Conservation (phyloP, 208 protist species). For the Trypanosoma platydactyli region DNA sequence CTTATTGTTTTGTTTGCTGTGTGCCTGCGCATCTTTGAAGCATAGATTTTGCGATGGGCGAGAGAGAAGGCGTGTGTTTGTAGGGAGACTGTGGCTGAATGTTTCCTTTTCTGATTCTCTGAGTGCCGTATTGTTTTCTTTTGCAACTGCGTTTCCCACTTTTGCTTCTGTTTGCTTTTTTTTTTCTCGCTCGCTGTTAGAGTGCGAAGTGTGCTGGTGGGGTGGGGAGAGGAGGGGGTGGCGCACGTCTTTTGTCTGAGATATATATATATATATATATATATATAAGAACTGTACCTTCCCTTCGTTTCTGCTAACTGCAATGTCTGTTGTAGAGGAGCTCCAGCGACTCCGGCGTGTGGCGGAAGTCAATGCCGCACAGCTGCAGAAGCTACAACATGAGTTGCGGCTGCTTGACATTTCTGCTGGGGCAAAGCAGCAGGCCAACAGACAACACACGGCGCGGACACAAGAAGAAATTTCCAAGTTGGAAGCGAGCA, state of each 20-base stretch:
- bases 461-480: conserved; percentile 4
- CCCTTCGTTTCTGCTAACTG: not conserved
- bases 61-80: too few species aligned
- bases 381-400: conserved; percentile 3
- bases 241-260: too few species aligned
- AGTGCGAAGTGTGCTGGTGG: too few species aligned
- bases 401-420: conserved; percentile 10
- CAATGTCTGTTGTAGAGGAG: conserved; percentile 14
- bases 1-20: conserved; percentile 8
- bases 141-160: too few species aligned
- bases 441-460: not conserved
- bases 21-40: too few species aligned
- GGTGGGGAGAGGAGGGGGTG: too few species aligned
- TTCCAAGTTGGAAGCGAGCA: not conserved
- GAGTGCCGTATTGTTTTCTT: too few species aligned
- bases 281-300: too few species aligned
- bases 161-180: conserved; percentile 2
- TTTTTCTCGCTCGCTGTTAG: not conserved
- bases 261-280: too few species aligned
- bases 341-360: conserved; percentile 10
- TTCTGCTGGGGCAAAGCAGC: not conserved
- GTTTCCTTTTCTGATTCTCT: too few species aligned
- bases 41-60: too few species aligned
- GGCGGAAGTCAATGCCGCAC: not conserved
- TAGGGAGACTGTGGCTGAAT: too few species aligned